Evolutionary conservation across 176 grass and related monocot genomes (phyloP), one percentile per base, ranked within the genome.

Genomic region (Triticum urartu): DNA sequence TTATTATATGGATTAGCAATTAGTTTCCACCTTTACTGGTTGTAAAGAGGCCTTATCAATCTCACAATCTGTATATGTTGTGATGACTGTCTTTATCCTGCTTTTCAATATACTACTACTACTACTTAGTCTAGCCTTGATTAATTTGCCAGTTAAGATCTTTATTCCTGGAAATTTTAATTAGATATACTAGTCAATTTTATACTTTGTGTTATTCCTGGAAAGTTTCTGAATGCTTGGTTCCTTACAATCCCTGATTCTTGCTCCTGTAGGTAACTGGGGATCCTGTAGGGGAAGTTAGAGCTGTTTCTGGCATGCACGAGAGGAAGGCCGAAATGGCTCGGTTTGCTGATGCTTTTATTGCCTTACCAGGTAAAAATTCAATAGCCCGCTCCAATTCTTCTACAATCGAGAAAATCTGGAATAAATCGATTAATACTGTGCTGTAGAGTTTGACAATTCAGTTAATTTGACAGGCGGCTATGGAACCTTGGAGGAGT

Each of bases 251-350:
- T 59, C 67, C 47, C n/a, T 69, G 59, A 61, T 38, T 28, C 42
- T 63, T 50, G 45, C 63, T 76, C 82, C 32, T 90, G 70, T 66
- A 99, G 97, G 65, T 93, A 32, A 97, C 89, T 10, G 92, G 93
- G 20, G 94, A 95, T 40, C 87, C 89, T 63, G 87, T 99, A 0
- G 94, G 94, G 0, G 97, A 99, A 81, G 97, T 99, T 73, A 88
- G 87, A 89, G 82, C 92, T 78, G 97, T 99, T 54, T 91, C 94
- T 20, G 89, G 91, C 24, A 94, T 96, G 97, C 97, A 99, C 2
- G 97, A 96, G 81, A 96, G 94, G 56, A 99, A 99, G 67, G 97
- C 97, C 0, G 97, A 94, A 48, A 99, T 96, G 92, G 94, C 94
- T 33, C 94, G 97, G 30, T 85, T 85, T 54, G 97, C 97, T 13